Conservation (phyloP, 208 protist genomes). For the Endotrypanum monterogeii region DNA sequence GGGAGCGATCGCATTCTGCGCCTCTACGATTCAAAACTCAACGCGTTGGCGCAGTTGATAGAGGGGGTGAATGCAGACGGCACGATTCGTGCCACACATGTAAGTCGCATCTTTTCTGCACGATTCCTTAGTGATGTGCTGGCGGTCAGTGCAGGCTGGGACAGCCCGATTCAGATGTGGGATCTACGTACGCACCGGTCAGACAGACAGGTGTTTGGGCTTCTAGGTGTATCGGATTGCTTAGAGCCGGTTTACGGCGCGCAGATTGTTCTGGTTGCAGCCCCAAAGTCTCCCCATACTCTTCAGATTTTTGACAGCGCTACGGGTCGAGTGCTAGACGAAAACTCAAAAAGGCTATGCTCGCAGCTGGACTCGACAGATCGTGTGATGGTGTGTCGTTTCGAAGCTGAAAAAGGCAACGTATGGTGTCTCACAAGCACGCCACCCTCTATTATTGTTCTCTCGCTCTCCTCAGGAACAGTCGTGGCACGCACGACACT, state of each 20-base stretch:
- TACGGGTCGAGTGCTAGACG: slow-evolving; percentile 32
- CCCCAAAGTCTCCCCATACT: slow-evolving; percentile 39
- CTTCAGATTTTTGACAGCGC: slow-evolving; percentile 76
- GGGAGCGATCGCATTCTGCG: slow-evolving; percentile 86
- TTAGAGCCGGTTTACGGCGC: slow-evolving; percentile 65
- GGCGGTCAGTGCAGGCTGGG: slow-evolving; percentile 83
- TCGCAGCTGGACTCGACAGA: slow-evolving; percentile 20
- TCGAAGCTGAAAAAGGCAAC: slow-evolving; percentile 32
- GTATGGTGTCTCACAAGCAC: slow-evolving; percentile 59
- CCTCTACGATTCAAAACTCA: slow-evolving; percentile 61
- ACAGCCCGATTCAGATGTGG: slow-evolving; percentile 90
- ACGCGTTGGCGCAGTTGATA: slow-evolving; percentile 37
- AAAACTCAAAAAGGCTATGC: slow-evolving; percentile 37
- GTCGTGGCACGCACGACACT: slow-evolving; percentile 40
- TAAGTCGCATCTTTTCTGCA: slow-evolving; percentile 83
- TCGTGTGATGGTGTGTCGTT: slow-evolving; percentile 37
- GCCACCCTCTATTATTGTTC: slow-evolving; percentile 41
- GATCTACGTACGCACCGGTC: slow-evolving; percentile 65
- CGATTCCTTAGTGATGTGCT: slow-evolving; percentile 52
- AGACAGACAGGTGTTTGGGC: slow-evolving; percentile 50
- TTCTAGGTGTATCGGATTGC: slow-evolving; percentile 68
- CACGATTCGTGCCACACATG: slow-evolving; percentile 50
- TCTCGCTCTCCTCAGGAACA: slow-evolving; percentile 33
- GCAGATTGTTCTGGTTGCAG: slow-evolving; percentile 57
- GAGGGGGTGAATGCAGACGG: slow-evolving; percentile 45